Evolutionary conservation across 768 basidiomycete species (phyloP), one percentile per base, ranked within the genome.

Genomic region (Suillus spraguei): DNA sequence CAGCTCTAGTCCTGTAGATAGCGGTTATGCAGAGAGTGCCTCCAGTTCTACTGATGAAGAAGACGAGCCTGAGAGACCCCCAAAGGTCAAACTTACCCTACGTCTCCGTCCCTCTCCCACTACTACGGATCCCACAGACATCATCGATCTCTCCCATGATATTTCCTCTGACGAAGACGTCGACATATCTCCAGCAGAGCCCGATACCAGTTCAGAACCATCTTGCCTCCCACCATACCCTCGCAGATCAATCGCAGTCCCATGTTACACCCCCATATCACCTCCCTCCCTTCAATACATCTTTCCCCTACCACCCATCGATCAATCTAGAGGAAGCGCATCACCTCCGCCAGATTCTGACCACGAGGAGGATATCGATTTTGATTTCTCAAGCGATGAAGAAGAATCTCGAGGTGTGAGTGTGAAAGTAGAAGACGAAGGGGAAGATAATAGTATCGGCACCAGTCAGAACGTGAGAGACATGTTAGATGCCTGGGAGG

Each of bases 271-370:
- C 4, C 85, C 84, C 3, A 80, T 78, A 6, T 69, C 39, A 59
- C 52, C 72, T 75, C 39, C 81, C 72, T 60, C 63, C 72, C 38
- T 58, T 10, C 56, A 58, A 20, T 58, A 41, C 11, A 6, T 58
- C 1, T 58, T 70, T 70, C 65, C 76, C 71, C 47, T 71, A 74
- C 47, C 61, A 66, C 38, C 63, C 61, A 22, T 69, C 70, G 55
- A 71, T 69, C 20, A 58, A 73, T 66, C 67, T 69, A 61, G 44
- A 24, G 80, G 77, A 71, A 87, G 84, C 47, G 85, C 85, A 14
- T 89, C 90, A 0, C 88, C 86, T 1, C 90, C 90, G 14, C 90
- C 90, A 4, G 89, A 91, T 67, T 90, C 82, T 35, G 84, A 72
- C 24, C 70, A 69, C 24, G 77, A 75, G 28, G 67, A 69, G 32